These are phyloP conservation scores for Claviceps arundinis DNA, from an alignment of 2,329 filamentous ascomycete species.

Conservation along the genomic window DNA sequence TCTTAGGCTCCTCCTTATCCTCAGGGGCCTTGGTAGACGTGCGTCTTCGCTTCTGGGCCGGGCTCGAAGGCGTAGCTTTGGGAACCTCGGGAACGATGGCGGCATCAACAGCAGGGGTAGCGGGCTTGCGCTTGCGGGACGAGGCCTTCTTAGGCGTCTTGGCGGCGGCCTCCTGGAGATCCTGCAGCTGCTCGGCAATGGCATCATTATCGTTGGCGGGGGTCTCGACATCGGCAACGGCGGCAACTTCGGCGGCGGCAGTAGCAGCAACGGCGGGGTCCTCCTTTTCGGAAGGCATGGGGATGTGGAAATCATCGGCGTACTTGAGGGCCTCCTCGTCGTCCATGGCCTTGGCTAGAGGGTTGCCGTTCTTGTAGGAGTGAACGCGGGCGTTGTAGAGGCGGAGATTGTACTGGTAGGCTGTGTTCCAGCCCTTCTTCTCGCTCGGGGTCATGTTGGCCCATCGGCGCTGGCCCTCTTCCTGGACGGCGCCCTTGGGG, in stretches of 20 bases:
- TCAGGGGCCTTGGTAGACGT: slow-evolving; percentile 41
- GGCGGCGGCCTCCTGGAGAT: slow-evolving; percentile 37
- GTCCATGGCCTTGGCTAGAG: slow-evolving; percentile 43
- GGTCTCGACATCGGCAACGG: slow-evolving; percentile 25
- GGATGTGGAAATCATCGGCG: slow-evolving; percentile 43
- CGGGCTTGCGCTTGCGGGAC: slow-evolving; percentile 43
- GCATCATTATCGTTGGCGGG: slow-evolving; percentile 37
- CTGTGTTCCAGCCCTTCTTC: slow-evolving; percentile 55
- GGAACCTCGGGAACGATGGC: slow-evolving; percentile 19
- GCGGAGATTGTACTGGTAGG: slow-evolving; percentile 54
- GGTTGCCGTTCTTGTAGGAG: slow-evolving; percentile 50
- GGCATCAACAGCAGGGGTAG: slow-evolving; percentile 26
- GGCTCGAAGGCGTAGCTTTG: slow-evolving; percentile 34
- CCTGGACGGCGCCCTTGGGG: slow-evolving; percentile 75
- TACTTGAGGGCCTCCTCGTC: slow-evolving; percentile 48
- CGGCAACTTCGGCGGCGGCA: slow-evolving; percentile 39
- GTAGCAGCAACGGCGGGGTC: slow-evolving; percentile 15
- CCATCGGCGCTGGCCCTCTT: slow-evolving; percentile 81
- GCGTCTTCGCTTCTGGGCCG: slow-evolving; percentile 51
- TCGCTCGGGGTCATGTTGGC: slow-evolving; percentile 59
- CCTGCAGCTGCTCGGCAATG: slow-evolving; percentile 45
- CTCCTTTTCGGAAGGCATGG: slow-evolving; percentile 36
- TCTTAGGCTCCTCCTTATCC: slow-evolving; percentile 44
- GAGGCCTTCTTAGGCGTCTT: slow-evolving; percentile 47
- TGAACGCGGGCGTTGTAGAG: slow-evolving; percentile 53